These are phyloP conservation scores for Pterocarpus santalinus DNA, from an alignment of 306 rosid species.

Conservation along the genomic window DNA sequence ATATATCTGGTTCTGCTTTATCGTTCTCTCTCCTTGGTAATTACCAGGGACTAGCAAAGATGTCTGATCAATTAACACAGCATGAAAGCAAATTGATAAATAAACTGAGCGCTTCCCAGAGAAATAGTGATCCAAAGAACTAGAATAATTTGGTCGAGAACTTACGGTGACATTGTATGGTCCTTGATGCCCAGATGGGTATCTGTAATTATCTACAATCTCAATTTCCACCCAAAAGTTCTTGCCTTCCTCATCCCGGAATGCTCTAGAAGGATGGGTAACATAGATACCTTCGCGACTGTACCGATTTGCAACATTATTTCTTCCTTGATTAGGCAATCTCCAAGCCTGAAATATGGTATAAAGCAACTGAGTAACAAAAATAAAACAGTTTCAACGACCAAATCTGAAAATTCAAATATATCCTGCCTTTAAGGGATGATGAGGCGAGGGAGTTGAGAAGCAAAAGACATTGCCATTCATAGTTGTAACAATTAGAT, in stretches of 20 bases:
- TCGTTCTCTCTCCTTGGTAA: constrained; percentile 94
- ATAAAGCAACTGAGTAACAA: constrained; percentile 35
- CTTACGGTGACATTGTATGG: constrained; percentile 93
- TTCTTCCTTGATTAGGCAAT: constrained; percentile 83
- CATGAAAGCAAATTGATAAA: constrained; percentile 32
- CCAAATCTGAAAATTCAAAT: constrained; percentile 31
- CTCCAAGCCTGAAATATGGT: constrained; percentile 82
- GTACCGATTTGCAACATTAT: constrained; percentile 70
- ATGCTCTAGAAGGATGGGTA: constrained; percentile 87
- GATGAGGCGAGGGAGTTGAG: constrained; percentile 91
- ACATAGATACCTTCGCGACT: constrained; percentile 86
- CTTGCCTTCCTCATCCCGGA: constrained; percentile 99
- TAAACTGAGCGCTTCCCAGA: not conserved
- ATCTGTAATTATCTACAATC: constrained; percentile 82
- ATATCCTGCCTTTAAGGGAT: constrained; percentile 87
- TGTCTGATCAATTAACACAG: constrained; percentile 61
- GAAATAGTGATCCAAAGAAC: constrained; percentile 16
- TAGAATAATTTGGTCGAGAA: constrained; percentile 2
- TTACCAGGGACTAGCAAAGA: constrained; percentile 96
- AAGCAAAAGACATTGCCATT: constrained; percentile 98
- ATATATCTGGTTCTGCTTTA: constrained; percentile 70
- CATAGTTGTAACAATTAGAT: constrained; percentile 94
- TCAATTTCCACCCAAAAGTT: constrained; percentile 90
- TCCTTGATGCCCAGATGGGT: constrained; percentile 90
- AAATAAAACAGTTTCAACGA: constrained; percentile 29